These are phyloP conservation scores for Dendrobium catenatum DNA, from an alignment of 106 monocot genomes.

Conservation along the genomic window DNA sequence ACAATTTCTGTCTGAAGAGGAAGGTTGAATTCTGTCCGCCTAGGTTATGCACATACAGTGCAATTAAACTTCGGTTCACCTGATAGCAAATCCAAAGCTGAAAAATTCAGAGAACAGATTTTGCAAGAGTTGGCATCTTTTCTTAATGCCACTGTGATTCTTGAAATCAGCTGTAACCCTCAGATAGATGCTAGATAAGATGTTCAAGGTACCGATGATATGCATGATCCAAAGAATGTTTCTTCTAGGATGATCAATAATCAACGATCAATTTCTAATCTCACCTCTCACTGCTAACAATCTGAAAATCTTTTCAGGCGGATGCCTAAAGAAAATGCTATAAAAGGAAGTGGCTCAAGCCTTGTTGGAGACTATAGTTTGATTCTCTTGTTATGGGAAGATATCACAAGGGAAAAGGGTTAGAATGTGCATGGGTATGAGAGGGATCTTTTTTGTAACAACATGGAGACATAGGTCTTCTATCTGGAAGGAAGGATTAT, in stretches of 20 bases:
- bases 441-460: slow-evolving; percentile 36
- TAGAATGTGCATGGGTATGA: slow-evolving; percentile 17
- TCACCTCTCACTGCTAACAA: slow-evolving; percentile 10
- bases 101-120: slow-evolving; percentile 79
- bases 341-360: slow-evolving; percentile 24
- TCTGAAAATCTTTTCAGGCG: slow-evolving; percentile 27
- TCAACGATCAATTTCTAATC: slow-evolving; percentile 27
- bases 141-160: slow-evolving; percentile 52
- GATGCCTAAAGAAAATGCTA: slow-evolving; percentile 11
- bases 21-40: slow-evolving; percentile 15
- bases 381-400: slow-evolving; percentile 36
- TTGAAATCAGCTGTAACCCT: slow-evolving; percentile 80
- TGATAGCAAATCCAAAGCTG: slow-evolving; percentile 68
- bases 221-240: slow-evolving; percentile 16
- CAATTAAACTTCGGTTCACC: slow-evolving; percentile 62
- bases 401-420: slow-evolving; percentile 13
- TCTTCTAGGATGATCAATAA: slow-evolving; percentile 30
- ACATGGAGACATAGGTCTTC: slow-evolving; percentile 10
- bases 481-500: slow-evolving; percentile 26
- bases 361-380: slow-evolving; percentile 18
- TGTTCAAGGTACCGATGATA: slow-evolving; percentile 11
- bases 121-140: slow-evolving; percentile 81
- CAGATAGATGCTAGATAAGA: slow-evolving; percentile 17
- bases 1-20: slow-evolving; percentile 17
- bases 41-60: slow-evolving; percentile 52